Conservation (phyloP, 768 basidiomycete genomes). For the Boletus subparvulus region DNA sequence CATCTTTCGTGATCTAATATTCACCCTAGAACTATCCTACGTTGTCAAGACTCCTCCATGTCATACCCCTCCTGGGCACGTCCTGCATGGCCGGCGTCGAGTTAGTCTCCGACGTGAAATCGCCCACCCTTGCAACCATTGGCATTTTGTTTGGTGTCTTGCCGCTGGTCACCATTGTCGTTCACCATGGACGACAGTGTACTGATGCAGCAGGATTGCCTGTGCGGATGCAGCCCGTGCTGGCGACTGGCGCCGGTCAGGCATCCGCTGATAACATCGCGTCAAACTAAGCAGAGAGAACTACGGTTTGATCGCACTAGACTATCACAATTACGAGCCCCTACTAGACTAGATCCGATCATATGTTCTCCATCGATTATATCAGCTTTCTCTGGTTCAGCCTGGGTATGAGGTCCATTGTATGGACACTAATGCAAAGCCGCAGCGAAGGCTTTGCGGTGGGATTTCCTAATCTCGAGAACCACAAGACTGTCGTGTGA, state of each 20-base stretch:
- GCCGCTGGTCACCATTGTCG: conserved; percentile 4
- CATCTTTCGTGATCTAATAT: not conserved
- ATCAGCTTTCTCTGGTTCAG: no score
- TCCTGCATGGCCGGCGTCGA: conserved; percentile 8
- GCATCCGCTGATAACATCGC: not conserved
- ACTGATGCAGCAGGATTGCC: not conserved
- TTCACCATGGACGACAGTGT: conserved; percentile 1
- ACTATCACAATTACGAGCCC: no score
- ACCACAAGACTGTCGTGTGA: no score
- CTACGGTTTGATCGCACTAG: no score
- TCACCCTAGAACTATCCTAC: conserved; percentile 4
- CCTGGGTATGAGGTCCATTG: no score
- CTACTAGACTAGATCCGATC: no score
- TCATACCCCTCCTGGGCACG: conserved; percentile 17
- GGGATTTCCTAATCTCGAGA: no score
- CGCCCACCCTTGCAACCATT: conserved; percentile 5
- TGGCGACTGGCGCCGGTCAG: not conserved
- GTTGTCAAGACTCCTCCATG: conserved; percentile 14
- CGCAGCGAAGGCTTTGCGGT: no score
- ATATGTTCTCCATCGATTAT: no score
- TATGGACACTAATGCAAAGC: no score
- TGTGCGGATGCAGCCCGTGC: not conserved
- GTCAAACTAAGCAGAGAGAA: not conserved
- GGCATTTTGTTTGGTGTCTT: conserved; percentile 11
- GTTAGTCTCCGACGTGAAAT: conserved; percentile 6